These are phyloP conservation scores for Houttuynia cordata DNA, from an alignment of 164 flowering plant species.

Conservation along the genomic window DNA sequence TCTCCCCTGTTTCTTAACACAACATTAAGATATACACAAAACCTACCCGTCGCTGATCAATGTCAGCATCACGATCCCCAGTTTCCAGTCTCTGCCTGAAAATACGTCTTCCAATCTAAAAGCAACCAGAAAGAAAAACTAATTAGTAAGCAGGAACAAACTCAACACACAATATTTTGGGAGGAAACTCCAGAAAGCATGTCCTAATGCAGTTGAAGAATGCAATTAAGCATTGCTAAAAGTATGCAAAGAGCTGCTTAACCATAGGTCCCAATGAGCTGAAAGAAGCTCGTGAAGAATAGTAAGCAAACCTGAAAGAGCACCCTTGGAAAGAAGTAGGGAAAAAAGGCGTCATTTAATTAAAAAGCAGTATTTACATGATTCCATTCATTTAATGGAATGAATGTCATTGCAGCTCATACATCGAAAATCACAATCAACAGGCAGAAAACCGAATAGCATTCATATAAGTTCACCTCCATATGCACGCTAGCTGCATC, in stretches of 20 bases:
- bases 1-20: not conserved
- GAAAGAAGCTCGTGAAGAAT: no score
- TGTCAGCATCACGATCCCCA: conserved; percentile 76
- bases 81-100: conserved; percentile 93
- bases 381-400: no score
- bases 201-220: no score
- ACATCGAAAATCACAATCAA: not conserved
- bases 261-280: not conserved
- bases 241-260: not conserved
- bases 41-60: conserved; percentile 84
- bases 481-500: conserved; percentile 96
- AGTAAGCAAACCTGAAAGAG: no score
- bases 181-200: no score
- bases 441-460: not conserved
- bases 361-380: not conserved
- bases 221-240: not conserved
- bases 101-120: conserved; percentile 77
- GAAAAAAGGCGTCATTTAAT: no score
- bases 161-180: not conserved
- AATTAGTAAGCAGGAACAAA: not conserved
- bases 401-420: not conserved
- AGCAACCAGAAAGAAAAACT: not conserved
- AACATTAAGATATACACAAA: conserved; percentile 8
- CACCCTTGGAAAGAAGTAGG: not conserved
- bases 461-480: conserved; percentile 43